A percentile compares a stretch with the other conserved stretches of the same genome.
phyloP scores from a whole-genome alignment of 805 yeast species.

The Monosporozyma servazzii region DNA sequence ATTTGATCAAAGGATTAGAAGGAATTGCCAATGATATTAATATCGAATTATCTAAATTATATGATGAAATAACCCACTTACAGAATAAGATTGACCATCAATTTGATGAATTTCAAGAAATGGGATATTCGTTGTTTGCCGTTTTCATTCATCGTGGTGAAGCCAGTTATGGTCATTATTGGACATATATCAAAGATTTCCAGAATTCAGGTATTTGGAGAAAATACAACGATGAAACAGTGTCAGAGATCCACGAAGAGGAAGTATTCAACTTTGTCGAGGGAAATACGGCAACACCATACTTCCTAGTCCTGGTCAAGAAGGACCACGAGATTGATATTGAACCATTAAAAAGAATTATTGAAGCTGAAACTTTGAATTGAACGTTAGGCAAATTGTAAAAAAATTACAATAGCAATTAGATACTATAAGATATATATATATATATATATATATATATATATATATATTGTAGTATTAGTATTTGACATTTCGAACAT shows the following conservation, averaged over 20 bases:
- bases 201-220: conserved; percentile 54
- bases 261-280: conserved; percentile 60
- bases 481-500: background rate
- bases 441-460: background rate
- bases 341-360: conserved; percentile 55
- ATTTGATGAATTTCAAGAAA: conserved; percentile 48
- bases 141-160: conserved; percentile 93
- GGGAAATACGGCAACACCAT: conserved; percentile 87
- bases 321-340: conserved; percentile 48
- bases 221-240: conserved; percentile 91
- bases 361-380: conserved; percentile 8
- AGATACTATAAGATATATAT: background rate
- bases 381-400: background rate
- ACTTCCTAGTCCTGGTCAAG: conserved; percentile 75
- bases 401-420: no score
- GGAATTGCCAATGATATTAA: conserved; percentile 40
- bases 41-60: conserved; percentile 36
- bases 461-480: background rate
- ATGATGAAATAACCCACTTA: conserved; percentile 36
- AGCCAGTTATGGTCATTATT: conserved; percentile 93
- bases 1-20: conserved; percentile 28
- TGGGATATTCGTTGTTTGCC: conserved; percentile 81
- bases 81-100: conserved; percentile 46
- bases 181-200: conserved; percentile 85
- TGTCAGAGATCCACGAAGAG: conserved; percentile 59